phyloP scores from a whole-genome alignment of 2,329 filamentous ascomycete species.

The Amylocarpus encephaloides region DNA sequence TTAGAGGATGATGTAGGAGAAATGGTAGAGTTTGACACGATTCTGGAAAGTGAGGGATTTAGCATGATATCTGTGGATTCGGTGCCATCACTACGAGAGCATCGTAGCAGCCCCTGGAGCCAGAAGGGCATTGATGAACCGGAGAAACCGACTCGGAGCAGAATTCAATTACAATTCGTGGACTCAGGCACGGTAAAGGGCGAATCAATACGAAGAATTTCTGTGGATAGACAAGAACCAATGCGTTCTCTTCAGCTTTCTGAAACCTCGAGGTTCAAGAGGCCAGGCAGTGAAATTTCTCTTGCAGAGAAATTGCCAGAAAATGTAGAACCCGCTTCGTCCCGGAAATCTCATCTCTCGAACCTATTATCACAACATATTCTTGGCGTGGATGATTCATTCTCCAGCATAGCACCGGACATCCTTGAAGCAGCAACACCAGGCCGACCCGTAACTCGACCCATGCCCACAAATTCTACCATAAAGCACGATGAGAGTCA shows the following conservation, averaged over 20 bases:
- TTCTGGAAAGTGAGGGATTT: constrained; percentile 51
- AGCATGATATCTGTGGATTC: constrained; percentile 51
- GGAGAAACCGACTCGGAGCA: constrained; percentile 9
- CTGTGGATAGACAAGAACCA: constrained; percentile 20
- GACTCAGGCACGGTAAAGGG: constrained; percentile 7
- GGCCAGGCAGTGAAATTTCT: constrained; percentile 16
- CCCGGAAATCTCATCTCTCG: constrained; percentile 11
- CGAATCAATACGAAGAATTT: constrained; percentile 25
- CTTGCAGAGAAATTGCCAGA: constrained; percentile 1
- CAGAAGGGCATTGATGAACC: constrained; percentile 14
- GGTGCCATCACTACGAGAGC: constrained; percentile 42
- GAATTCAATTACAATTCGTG: constrained; percentile 12
- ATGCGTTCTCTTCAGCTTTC: not conserved
- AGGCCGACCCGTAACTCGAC: constrained; percentile 3
- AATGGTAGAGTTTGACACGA: constrained; percentile 44
- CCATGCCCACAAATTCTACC: constrained; percentile 1
- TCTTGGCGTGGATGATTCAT: constrained; percentile 13
- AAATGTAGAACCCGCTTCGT: constrained; percentile 16
- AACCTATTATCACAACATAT: constrained; percentile 9
- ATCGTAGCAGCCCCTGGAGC: constrained; percentile 32
- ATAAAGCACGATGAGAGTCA: constrained; percentile 9
- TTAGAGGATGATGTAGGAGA: constrained; percentile 32
- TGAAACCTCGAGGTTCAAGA: constrained; percentile 24
- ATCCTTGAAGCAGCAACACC: constrained; percentile 21
- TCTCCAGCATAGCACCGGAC: constrained; percentile 16